phyloP scores from a whole-genome alignment of 2,329 filamentous ascomycete species.

The Rugonectria rugulosa region DNA sequence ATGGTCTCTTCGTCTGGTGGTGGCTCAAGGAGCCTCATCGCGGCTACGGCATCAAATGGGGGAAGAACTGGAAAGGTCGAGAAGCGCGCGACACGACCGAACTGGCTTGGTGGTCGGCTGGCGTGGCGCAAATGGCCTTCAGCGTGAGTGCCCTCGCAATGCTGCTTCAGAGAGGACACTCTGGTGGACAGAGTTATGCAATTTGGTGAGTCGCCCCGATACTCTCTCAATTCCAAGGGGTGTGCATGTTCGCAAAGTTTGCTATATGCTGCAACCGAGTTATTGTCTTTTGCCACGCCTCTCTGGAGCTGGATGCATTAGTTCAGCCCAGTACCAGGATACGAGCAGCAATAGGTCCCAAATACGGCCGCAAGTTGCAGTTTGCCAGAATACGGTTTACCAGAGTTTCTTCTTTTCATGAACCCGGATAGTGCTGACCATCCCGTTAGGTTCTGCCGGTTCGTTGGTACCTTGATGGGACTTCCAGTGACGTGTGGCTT shows the following conservation, averaged over 20 bases:
- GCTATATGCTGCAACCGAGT: too few relatives aligned
- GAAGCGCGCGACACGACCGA: slow-evolving; percentile 57
- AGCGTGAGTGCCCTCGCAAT: slow-evolving; percentile 52
- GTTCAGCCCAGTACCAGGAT: too few relatives aligned
- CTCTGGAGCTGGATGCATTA: too few relatives aligned
- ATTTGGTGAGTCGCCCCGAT: slow-evolving; percentile 58
- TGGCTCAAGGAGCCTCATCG: slow-evolving; percentile 54
- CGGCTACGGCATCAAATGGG: slow-evolving; percentile 52
- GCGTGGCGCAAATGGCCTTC: slow-evolving; percentile 51
- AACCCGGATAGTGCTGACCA: slow-evolving; percentile 23
- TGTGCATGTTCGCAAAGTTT: too few relatives aligned
- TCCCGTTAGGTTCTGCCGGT: slow-evolving; percentile 50
- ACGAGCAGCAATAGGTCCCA: too few relatives aligned
- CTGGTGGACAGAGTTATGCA: slow-evolving; percentile 55
- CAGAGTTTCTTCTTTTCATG: too few relatives aligned
- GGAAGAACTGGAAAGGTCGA: slow-evolving; percentile 52
- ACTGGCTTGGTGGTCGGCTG: slow-evolving; percentile 57
- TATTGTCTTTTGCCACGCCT: too few relatives aligned
- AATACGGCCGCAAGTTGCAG: too few relatives aligned
- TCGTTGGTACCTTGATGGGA: slow-evolving; percentile 52
- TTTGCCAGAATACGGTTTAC: too few relatives aligned
- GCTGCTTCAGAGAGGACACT: slow-evolving; percentile 55
- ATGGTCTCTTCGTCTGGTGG: slow-evolving; percentile 55
- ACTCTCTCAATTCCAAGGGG: too few relatives aligned
- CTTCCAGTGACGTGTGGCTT: slow-evolving; percentile 48